These are phyloP conservation scores for Aspergillus eucalypticola DNA, from an alignment of 2,329 filamentous ascomycete genomes.

Conservation along the genomic window DNA sequence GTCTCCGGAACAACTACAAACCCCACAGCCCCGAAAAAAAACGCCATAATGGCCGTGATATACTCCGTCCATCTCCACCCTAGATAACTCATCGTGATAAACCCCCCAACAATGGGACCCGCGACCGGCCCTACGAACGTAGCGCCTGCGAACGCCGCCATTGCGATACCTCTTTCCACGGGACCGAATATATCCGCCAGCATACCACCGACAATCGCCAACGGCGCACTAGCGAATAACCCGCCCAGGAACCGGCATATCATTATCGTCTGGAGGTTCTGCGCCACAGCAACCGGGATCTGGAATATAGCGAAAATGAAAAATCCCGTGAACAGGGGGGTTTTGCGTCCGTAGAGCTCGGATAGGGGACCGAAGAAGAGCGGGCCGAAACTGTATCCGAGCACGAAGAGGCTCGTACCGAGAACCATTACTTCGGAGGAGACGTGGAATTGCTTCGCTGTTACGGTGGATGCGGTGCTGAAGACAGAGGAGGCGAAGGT, in stretches of 20 bases:
- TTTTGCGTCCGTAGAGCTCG: constrained; percentile 52
- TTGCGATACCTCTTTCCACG: constrained; percentile 49
- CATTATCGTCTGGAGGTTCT: constrained; percentile 55
- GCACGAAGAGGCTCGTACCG: constrained; percentile 52
- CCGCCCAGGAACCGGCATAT: constrained; percentile 56
- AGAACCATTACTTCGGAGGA: constrained; percentile 52
- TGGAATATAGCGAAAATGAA: constrained; percentile 53
- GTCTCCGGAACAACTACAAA: constrained; percentile 55
- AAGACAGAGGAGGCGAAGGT: constrained; percentile 53
- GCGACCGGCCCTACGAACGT: constrained; percentile 53
- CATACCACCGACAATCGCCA: constrained; percentile 54
- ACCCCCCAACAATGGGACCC: constrained; percentile 54
- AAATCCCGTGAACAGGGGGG: constrained; percentile 51
- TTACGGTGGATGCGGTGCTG: constrained; percentile 44
- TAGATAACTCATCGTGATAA: constrained; percentile 51
- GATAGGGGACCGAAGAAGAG: constrained; percentile 45
- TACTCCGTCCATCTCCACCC: constrained; percentile 63
- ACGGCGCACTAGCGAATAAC: constrained; percentile 51
- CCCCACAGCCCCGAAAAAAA: constrained; percentile 44
- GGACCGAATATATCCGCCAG: constrained; percentile 54
- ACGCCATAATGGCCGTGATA: constrained; percentile 54
- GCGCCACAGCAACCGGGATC: constrained; percentile 54
- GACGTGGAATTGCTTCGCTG: constrained; percentile 48
- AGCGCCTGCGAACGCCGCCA: constrained; percentile 47
- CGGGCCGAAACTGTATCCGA: constrained; percentile 45